Evolutionary conservation across 352 stramenopile species (phyloP).

Genomic region (Pythium phragmiticola): DNA sequence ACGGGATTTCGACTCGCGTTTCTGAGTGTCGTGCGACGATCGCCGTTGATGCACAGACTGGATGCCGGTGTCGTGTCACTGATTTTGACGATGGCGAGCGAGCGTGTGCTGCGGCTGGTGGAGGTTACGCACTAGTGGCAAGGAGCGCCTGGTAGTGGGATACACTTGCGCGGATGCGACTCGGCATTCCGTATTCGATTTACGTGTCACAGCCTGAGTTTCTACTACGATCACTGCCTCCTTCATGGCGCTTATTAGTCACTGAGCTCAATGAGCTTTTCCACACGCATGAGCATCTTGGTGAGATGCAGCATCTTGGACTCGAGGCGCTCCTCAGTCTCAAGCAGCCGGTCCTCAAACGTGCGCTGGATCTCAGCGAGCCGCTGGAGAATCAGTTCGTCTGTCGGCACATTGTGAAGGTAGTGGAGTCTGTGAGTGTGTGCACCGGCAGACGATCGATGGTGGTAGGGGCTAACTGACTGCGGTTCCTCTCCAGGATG

Average conservation of each 20-base stretch:
- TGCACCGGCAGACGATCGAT: neutral
- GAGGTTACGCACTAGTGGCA: too few species aligned
- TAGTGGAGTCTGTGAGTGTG: neutral
- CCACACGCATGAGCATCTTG: constrained; percentile 66
- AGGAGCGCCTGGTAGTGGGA: too few species aligned
- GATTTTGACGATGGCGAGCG: too few species aligned
- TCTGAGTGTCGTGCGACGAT: too few species aligned
- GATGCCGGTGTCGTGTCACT: too few species aligned
- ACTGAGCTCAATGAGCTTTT: constrained; percentile 56
- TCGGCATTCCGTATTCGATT: too few species aligned
- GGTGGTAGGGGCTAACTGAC: neutral
- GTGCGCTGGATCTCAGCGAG: constrained; percentile 57
- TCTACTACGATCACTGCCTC: too few species aligned
- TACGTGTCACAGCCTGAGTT: too few species aligned
- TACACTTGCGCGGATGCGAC: too few species aligned
- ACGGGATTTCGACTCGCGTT: too few species aligned
- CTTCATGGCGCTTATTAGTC: constrained; percentile 14
- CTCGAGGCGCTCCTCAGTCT: constrained; percentile 69
- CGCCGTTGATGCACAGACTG: too few species aligned
- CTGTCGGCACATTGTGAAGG: constrained; percentile 17
- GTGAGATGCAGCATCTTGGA: constrained; percentile 63
- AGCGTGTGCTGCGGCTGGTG: too few species aligned
- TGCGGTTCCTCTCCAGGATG: neutral
- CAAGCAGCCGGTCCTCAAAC: constrained; percentile 53
- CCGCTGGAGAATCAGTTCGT: constrained; percentile 49